Conservation (phyloP, 805 yeast species). For the Starmerella bombi region DNA sequence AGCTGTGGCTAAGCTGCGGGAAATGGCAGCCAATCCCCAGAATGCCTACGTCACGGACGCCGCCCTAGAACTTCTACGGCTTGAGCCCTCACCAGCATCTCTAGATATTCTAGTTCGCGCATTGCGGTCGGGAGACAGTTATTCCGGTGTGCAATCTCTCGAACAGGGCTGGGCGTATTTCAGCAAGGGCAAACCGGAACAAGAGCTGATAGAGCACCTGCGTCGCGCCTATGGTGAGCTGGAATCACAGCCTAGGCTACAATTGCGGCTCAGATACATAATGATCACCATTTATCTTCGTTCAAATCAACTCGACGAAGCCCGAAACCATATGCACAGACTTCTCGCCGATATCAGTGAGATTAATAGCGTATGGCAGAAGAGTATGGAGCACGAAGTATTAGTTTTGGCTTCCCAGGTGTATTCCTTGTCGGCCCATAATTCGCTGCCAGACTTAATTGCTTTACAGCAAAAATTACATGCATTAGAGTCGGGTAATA, state of each 20-base stretch:
- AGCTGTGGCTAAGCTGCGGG: slow-evolving; percentile 1
- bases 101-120: neutral
- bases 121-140: slow-evolving; percentile 1
- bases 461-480: neutral
- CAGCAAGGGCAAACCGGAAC: neutral
- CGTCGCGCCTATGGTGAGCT: neutral
- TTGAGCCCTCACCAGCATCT: neutral
- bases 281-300: neutral
- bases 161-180: neutral
- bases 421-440: neutral
- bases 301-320: neutral
- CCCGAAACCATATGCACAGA: neutral
- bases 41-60: slow-evolving; percentile 4
- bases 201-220: neutral
- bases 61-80: slow-evolving; percentile 4
- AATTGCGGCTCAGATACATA: neutral
- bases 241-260: neutral
- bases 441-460: neutral
- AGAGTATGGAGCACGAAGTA: neutral
- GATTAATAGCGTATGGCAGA: neutral
- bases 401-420: neutral
- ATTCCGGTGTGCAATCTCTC: neutral
- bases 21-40: neutral
- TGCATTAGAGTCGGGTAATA: neutral
- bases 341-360: neutral